Conservation (phyloP, 2,329 filamentous ascomycete genomes). For the Venturia aucupariae region DNA sequence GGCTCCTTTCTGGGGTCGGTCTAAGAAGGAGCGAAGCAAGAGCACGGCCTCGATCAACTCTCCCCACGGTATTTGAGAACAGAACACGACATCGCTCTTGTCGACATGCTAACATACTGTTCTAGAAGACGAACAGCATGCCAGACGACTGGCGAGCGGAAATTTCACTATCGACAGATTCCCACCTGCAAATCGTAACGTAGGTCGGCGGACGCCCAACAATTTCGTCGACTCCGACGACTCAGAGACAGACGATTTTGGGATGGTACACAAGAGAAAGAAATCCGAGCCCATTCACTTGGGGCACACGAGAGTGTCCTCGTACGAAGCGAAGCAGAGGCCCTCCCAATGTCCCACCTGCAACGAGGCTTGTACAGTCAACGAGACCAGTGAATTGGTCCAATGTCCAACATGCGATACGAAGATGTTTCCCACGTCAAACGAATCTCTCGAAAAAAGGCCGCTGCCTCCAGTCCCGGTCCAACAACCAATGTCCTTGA, state of each 20-base stretch:
- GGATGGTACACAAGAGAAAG: slow-evolving; percentile 6
- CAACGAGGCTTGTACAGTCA: neutral
- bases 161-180: neutral
- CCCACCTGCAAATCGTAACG: neutral
- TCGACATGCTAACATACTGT: neutral
- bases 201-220: neutral
- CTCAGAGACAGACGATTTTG: neutral
- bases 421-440: neutral
- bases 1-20: slow-evolving; percentile 2
- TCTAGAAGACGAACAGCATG: neutral
- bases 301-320: neutral
- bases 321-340: neutral
- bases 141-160: neutral
- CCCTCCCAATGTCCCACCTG: slow-evolving; percentile 1
- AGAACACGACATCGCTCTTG: neutral
- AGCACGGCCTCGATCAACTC: neutral
- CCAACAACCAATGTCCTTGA: neutral
- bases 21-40: slow-evolving; percentile 1
- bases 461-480: slow-evolving; percentile 1
- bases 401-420: slow-evolving; percentile 9
- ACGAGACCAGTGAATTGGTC: neutral
- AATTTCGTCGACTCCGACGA: neutral
- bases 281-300: neutral
- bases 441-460: neutral
- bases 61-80: neutral